phyloP scores from a whole-genome alignment of 1,284 basidiomycete species.

The Rugosomyces carneus region DNA sequence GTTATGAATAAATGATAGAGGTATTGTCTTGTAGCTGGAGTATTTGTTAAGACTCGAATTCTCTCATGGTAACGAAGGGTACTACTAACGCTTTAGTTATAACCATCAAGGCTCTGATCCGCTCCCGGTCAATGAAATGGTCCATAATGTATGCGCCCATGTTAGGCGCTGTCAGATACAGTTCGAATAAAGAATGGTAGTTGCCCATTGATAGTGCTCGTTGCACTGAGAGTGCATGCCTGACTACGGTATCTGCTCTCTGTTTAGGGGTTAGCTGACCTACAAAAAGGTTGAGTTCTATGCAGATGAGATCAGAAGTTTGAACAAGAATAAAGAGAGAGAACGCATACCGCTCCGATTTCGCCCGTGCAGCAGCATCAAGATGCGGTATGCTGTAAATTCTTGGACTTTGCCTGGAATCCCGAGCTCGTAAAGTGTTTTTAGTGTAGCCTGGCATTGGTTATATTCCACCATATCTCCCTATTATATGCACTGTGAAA shows the following conservation, averaged over 20 bases:
- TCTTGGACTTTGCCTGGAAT: slow-evolving; percentile 89
- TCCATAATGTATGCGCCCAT: slow-evolving; percentile 99
- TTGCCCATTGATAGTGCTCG: slow-evolving; percentile 88
- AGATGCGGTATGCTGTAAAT: slow-evolving; percentile 95
- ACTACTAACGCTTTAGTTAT: slow-evolving; percentile 85
- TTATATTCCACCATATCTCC: slow-evolving; percentile 99
- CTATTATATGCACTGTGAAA: slow-evolving; percentile 33
- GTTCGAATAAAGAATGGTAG: slow-evolving; percentile 86
- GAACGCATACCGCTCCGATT: slow-evolving; percentile 87
- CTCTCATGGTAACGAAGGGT: neutral
- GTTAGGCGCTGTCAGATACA: slow-evolving; percentile 84
- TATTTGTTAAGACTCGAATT: no score
- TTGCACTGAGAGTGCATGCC: slow-evolving; percentile 88
- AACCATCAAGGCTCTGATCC: slow-evolving; percentile 80
- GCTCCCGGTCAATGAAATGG: slow-evolving; percentile 92
- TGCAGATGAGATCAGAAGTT: slow-evolving; percentile 7
- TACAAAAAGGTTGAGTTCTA: slow-evolving; percentile 94
- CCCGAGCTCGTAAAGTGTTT: slow-evolving; percentile 88
- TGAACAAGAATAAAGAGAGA: slow-evolving; percentile 4
- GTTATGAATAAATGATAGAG: slow-evolving; percentile 71
- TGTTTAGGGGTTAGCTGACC: slow-evolving; percentile 90
- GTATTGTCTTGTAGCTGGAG: slow-evolving; percentile 71
- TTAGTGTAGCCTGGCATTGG: slow-evolving; percentile 91
- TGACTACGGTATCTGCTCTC: slow-evolving; percentile 75
- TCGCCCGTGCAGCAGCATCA: slow-evolving; percentile 91